Conservation (phyloP, 805 yeast species). For the Naumovozyma castellii region DNA sequence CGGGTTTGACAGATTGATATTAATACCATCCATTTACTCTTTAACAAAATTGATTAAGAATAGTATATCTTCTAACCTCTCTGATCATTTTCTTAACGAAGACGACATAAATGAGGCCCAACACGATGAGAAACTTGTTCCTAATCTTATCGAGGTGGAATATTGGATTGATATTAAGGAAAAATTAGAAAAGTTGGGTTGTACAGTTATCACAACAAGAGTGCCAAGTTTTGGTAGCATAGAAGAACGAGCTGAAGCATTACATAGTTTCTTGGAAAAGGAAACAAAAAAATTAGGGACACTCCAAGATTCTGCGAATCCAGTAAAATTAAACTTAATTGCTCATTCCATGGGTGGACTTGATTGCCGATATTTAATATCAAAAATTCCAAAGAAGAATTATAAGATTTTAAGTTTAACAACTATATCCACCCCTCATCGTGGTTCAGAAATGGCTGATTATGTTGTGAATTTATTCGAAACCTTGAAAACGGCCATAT, state of each 20-base stretch:
- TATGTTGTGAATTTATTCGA: constrained; percentile 36
- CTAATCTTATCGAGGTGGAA: constrained; percentile 37
- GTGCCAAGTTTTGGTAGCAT: constrained; percentile 81
- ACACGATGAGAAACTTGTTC: constrained; percentile 7
- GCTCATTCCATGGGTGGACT: constrained; percentile 96
- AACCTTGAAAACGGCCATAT: constrained; percentile 22
- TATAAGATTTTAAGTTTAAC: constrained; percentile 66
- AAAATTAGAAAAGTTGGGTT: constrained; percentile 51
- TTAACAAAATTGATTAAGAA: constrained; percentile 19
- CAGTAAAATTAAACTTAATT: constrained; percentile 55
- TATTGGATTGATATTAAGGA: constrained; percentile 79
- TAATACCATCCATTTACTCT: constrained; percentile 35
- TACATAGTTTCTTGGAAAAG: constrained; percentile 42
- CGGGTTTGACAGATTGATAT: constrained; percentile 56
- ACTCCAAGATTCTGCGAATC: constrained; percentile 22
- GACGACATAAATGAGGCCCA: constrained; percentile 7
- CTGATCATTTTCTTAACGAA: constrained; percentile 15
- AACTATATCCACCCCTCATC: constrained; percentile 82
- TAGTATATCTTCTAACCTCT: constrained; percentile 11
- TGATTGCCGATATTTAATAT: constrained; percentile 69
- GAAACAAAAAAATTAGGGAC: constrained; percentile 18
- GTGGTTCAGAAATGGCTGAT: constrained; percentile 79
- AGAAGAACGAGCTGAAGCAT: constrained; percentile 50
- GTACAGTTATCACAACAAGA: constrained; percentile 57
- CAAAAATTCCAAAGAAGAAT: constrained; percentile 36